These are phyloP conservation scores for Brassica carinata DNA, from an alignment of 345 rosid genomes.

Conservation along the genomic window DNA sequence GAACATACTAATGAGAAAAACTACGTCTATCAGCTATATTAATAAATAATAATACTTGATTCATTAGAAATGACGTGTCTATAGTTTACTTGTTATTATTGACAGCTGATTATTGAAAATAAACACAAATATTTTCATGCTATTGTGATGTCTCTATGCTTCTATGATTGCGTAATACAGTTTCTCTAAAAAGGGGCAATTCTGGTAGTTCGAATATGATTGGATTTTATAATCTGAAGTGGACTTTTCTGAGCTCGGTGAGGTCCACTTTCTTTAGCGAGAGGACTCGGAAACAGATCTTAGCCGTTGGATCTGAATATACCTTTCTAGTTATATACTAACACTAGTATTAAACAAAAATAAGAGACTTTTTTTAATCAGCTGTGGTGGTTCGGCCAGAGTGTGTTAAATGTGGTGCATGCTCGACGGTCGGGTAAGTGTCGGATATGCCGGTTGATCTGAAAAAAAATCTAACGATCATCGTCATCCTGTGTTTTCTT, in stretches of 20 bases:
- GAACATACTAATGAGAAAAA: no score
- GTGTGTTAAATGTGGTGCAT: constrained; percentile 50
- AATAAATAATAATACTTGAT: no score
- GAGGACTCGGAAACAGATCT: not conserved
- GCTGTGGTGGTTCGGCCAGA: constrained; percentile 39
- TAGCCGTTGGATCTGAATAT: not conserved
- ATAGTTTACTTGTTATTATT: no score
- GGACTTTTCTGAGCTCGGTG: constrained; percentile 23
- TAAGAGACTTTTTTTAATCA: not conserved
- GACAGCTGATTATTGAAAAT: no score
- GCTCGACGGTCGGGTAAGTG: constrained; percentile 57
- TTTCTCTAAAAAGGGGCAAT: not conserved
- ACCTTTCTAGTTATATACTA: not conserved
- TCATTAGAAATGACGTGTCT: no score
- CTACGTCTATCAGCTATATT: no score
- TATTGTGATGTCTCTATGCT: not conserved
- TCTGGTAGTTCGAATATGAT: constrained; percentile 14
- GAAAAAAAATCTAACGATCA: constrained; percentile 23
- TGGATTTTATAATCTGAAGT: constrained; percentile 38
- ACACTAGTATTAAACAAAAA: not conserved
- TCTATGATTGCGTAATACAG: not conserved
- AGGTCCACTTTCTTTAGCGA: constrained; percentile 8
- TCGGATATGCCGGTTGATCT: constrained; percentile 46
- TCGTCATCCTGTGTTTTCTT: constrained; percentile 16
- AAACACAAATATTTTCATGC: no score